Base-by-base conservation (phyloP, 495 filamentous ascomycete genomes). In the Zalerion maritima region DNA sequence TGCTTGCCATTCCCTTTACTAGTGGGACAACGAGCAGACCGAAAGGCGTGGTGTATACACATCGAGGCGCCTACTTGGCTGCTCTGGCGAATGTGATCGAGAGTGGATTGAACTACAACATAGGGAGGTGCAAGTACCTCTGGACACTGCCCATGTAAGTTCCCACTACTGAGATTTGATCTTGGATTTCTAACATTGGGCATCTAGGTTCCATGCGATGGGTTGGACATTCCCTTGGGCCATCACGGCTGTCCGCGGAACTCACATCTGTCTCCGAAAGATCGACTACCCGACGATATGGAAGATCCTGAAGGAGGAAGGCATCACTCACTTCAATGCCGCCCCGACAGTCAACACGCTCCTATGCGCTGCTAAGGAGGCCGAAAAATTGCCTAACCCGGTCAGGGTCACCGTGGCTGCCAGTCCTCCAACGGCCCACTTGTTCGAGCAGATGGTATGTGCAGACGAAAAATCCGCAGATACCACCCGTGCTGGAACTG, bases 261-360 rank as follows among this genome's bases (percentile, higher is more conserved):
- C 87, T 5, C 84, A 97, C 55, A 93, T 91, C 49, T 93, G 84
- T 49, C 64, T 96, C 13, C 71, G 89, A 40, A 94, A 91, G 58
- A 80, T 97, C 33, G 85, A 94, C 54, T 97, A 97, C 43, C 70
- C 78, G 0, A 62, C 84, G 32, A 93, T 97, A 34, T 97, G 89
- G 89, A 58, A 62, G 21, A 50, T 96, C 5, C 60, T 97, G 14
- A 87, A 83, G 43, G 61, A 79, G 21, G 81, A 94, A 45, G 56
- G 66, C 8, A 75, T 96, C 32, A 96, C 84, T 4, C 89, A 97
- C 55, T 96, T 86, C 64, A 87, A 84, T 45, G 89, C 89, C 4
- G 89, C 89, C 4, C 89, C 89, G 9, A 97, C 89, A 2, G 89
- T 97, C 25, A 94, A 94, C 53, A 97, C 85, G 0, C 57, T 96